Evolutionary conservation across 2,329 filamentous ascomycete genomes (phyloP), one percentile per base, ranked within the genome.

Genomic region (Trichoderma guizhouense): DNA sequence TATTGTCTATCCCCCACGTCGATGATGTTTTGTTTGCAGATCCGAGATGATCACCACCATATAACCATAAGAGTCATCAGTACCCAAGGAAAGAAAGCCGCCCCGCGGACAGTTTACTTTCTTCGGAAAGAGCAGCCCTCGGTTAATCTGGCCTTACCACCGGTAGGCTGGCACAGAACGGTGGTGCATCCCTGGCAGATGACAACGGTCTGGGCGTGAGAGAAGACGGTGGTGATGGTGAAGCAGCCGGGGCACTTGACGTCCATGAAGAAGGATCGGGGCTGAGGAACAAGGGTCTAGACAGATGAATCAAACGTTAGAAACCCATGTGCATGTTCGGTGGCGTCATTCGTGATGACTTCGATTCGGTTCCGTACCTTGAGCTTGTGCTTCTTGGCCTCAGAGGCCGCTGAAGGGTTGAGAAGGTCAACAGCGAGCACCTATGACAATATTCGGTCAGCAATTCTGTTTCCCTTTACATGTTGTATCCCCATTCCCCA

Each of bases 201-300:
- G 86, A 99, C 96, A 85, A 99, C 96, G 84, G 96, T 99, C 91
- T 99, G 96, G 86, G 96, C 96, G 91, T 99, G 96, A 77, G 95
- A 98, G 93, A 98, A 99, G 87, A 99, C 96, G 86, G 96, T 99
- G 86, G 96, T 99, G 91, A 99, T 99, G 86, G 95, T 98, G 92
- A 98, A 99, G 93, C 96, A 99, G 83, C 96, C 96, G 85, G 96
- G 96, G 93, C 96, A 99, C 93, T 99, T 99, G 90, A 99, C 96
- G 85, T 99, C 96, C 96, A 99, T 99, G 93, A 99, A 99, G 93
- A 98, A 99, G 79, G 95, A 98, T 85, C 96, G 94, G 82, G 96
- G 96, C 78, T 90, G 92, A 82, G 96, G 96, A 84, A 99, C 96
- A 81, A 99, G 93, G 79, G 90, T 94, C 94, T 97, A 79, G 75